A percentile compares a stretch with the other conserved stretches of the same genome.
These are phyloP conservation scores for Linum usitatissimum DNA, from an alignment of 345 rosid species.

Conservation along the genomic window DNA sequence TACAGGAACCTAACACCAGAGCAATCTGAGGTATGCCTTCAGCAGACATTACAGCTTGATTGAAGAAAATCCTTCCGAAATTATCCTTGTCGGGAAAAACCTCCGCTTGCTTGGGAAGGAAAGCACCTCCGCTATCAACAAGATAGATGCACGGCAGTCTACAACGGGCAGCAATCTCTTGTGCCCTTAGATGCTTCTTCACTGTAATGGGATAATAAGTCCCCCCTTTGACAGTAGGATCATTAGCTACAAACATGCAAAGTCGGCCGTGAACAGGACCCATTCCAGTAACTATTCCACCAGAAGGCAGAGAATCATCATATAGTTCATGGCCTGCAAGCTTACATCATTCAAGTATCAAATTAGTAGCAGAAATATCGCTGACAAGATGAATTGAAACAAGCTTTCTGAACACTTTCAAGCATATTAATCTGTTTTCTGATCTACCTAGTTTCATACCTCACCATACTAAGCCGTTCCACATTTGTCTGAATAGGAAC, in stretches of 20 bases:
- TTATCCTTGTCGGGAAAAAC: constrained; percentile 94
- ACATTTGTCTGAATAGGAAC: not conserved
- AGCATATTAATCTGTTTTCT: too few relatives aligned
- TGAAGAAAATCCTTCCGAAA: constrained; percentile 89
- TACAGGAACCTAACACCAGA: constrained; percentile 84
- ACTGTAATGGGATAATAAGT: constrained; percentile 90
- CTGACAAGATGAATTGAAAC: too few relatives aligned
- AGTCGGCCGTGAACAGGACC: constrained; percentile 89
- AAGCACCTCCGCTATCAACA: constrained; percentile 96
- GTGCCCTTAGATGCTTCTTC: constrained; percentile 94
- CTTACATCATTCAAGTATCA: constrained; percentile 36
- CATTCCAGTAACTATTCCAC: constrained; percentile 77
- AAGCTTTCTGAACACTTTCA: too few relatives aligned
- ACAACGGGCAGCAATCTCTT: constrained; percentile 87
- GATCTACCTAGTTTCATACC: too few relatives aligned
- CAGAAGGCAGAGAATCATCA: constrained; percentile 74
- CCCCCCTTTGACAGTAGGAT: constrained; percentile 95
- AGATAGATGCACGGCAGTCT: constrained; percentile 82
- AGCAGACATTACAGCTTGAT: constrained; percentile 86
- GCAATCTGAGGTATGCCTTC: constrained; percentile 94
- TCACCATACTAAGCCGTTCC: not conserved
- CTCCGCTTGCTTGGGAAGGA: constrained; percentile 91
- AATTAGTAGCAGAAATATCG: constrained; percentile 25
- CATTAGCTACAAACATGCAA: constrained; percentile 94
- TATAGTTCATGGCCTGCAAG: constrained; percentile 94